Base-by-base conservation (phyloP, 116 monocot species). In the Dioscorea cayenensis region DNA sequence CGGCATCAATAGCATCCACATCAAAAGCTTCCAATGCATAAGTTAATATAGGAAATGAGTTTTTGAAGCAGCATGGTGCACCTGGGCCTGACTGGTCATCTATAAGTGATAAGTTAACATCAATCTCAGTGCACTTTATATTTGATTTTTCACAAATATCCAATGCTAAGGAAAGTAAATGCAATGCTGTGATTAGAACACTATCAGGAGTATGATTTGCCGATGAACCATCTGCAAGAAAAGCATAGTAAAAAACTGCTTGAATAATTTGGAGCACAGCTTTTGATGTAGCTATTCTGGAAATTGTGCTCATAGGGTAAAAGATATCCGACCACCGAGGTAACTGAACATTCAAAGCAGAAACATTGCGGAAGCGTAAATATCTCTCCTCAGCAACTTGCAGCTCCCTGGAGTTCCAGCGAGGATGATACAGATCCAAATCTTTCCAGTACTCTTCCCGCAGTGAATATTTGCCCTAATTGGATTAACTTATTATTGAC, bases 351-450 rank as follows among this genome's bases (percentile, higher is more conserved):
- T 81, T 83, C 32, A 85, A 81, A 35, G 94, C 87, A 75, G 91
- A 89, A 63, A 79, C 74, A 71, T 87, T 87, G 70, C 91, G 89
- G 50, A 85, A 87, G 7, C 66, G 78, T 6, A 82, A 81, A 70
- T 85, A 99, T 87, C 99, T 91, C 73, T 99, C 99, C 71, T 91
- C 91, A 29, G 89, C 99, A 69, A 81, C 66, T 80, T 99, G 94
- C 69, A 94, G 71, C 66, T 99, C 94, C 64, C 87, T 86, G 12
- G 78, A 81, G 62, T 71, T 89, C 99, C 94, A 99, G 37, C 94
- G 91, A 71, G 94, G 99, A 63, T 94, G 91, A 77, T 99, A 99
- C 51, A 94, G 72, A 67, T 99, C 99, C 35, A 99, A 74, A 36
- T 99, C 91, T 72, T 86, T 94, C 99, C 99, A 99, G 66, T 78